Conservation (phyloP, 129 eudicot genomes). For the Chrysanthemum makinoi region DNA sequence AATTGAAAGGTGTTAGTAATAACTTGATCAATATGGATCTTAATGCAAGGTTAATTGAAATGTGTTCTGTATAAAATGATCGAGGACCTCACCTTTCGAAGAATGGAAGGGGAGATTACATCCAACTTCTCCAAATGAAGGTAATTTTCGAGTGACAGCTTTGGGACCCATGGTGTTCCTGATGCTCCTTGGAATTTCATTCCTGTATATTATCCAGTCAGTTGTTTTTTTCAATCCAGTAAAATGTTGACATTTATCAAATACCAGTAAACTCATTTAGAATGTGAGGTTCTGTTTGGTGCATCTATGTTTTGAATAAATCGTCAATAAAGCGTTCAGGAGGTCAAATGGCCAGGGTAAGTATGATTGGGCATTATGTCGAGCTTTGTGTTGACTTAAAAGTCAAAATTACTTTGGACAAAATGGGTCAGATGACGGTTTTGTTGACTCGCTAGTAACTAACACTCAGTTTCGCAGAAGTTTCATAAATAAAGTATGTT, state of each 20-base stretch:
- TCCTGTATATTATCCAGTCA: slow-evolving; percentile 11
- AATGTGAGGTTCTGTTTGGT: not conserved
- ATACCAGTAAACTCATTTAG: not conserved
- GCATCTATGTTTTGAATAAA: not conserved
- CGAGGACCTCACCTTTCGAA: slow-evolving; percentile 27
- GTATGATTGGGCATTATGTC: not conserved
- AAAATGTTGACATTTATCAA: not conserved
- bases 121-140: slow-evolving; percentile 34
- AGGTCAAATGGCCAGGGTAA: not conserved
- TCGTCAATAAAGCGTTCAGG: not conserved
- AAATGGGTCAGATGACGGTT: too few species aligned
- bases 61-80: not conserved
- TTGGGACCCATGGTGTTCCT: slow-evolving; percentile 19
- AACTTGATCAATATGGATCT: not conserved
- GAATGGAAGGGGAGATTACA: slow-evolving; percentile 15
- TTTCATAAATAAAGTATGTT: not conserved
- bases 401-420: too few species aligned
- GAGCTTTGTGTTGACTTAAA: too few species aligned
- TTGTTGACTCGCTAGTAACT: too few species aligned
- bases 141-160: slow-evolving; percentile 36
- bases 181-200: slow-evolving; percentile 27
- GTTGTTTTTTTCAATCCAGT: too few species aligned
- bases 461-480: not conserved
- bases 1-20: not conserved
- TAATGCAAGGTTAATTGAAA: not conserved